Evolutionary conservation across 768 basidiomycete species (phyloP).

Genomic region (Russula foetens): DNA sequence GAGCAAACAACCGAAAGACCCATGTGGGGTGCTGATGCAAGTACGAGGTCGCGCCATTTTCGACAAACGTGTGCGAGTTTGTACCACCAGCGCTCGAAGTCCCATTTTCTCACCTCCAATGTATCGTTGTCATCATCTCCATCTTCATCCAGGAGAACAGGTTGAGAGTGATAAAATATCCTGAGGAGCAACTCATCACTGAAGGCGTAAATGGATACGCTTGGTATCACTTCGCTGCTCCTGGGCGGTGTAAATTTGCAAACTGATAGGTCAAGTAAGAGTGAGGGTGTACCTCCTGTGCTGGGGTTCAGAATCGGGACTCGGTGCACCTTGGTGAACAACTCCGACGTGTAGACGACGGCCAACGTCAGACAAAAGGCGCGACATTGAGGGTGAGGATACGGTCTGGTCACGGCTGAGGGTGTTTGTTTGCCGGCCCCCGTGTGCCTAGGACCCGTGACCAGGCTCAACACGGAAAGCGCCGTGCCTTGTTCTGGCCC

Average conservation of each 20-base stretch:
- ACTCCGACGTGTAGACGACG: no score
- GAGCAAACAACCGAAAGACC: background rate
- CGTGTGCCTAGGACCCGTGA: no score
- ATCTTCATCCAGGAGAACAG: slow-evolving; percentile 36
- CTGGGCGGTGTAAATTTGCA: background rate
- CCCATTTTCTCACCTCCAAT: background rate
- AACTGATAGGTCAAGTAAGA: background rate
- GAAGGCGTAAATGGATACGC: background rate
- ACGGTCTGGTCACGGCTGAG: no score
- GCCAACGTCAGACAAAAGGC: no score
- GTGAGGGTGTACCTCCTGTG: background rate
- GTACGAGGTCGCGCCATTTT: slow-evolving; percentile 32
- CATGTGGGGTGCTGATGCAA: background rate
- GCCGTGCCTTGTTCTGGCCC: no score
- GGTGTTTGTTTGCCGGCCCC: no score
- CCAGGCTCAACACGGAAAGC: no score
- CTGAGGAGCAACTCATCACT: background rate
- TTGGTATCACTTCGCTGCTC: background rate
- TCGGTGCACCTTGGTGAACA: background rate
- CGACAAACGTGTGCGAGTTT: background rate
- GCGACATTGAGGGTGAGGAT: no score
- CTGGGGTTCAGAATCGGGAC: background rate
- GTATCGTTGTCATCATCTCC: slow-evolving; percentile 66
- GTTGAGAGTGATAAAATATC: background rate
- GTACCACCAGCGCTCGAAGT: slow-evolving; percentile 20